phyloP scores from a whole-genome alignment of 495 filamentous ascomycete species.

The Talaromyces liani region DNA sequence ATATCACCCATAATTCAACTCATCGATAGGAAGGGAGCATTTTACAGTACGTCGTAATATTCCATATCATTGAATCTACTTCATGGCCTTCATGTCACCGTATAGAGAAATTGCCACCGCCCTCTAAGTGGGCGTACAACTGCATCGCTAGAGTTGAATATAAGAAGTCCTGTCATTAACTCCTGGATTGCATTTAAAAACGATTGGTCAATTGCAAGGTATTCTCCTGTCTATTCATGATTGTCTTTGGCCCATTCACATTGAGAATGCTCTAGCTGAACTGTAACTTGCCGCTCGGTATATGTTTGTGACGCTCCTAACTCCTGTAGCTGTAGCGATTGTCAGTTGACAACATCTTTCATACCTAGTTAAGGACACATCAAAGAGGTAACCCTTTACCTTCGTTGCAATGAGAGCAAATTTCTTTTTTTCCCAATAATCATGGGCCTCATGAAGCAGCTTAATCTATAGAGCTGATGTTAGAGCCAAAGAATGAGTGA shows the following conservation, averaged over 20 bases:
- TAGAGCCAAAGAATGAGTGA: neutral
- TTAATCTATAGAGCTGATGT: neutral
- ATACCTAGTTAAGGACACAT: neutral
- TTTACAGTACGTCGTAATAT: too few relatives aligned
- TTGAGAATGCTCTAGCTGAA: slow-evolving; percentile 19
- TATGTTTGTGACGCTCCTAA: slow-evolving; percentile 26
- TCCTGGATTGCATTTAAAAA: neutral
- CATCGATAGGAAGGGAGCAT: too few relatives aligned
- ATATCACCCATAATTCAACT: too few relatives aligned
- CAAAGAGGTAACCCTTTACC: neutral
- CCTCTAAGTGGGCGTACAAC: too few relatives aligned
- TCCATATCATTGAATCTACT: too few relatives aligned
- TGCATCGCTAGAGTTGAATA: too few relatives aligned
- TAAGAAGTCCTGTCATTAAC: too few relatives aligned
- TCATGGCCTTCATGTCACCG: too few relatives aligned
- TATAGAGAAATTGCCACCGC: too few relatives aligned
- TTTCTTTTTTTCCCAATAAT: neutral
- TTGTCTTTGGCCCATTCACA: neutral
- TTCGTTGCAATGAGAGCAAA: neutral
- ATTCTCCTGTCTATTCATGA: neutral
- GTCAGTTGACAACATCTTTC: neutral
- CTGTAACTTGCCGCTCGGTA: slow-evolving; percentile 29
- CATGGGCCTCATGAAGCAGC: neutral
- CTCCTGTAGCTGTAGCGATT: slow-evolving; percentile 27
- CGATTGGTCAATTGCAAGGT: neutral